Base-by-base conservation (phyloP, 208 protist species). In the Crithidia thermophila region DNA sequence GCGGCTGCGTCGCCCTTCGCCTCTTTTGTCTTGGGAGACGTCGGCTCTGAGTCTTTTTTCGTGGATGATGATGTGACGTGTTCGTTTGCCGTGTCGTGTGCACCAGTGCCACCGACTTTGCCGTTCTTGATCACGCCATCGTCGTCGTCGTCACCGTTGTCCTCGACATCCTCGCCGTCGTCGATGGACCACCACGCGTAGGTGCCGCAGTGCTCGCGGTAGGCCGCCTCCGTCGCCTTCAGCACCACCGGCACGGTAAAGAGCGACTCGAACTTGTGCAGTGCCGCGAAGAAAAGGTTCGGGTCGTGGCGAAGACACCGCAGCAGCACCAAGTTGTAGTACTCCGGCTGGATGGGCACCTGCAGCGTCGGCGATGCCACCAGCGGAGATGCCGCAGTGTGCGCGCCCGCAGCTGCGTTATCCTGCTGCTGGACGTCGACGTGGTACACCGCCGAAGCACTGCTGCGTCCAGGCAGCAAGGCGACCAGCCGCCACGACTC, bases 261-360 rank as follows among this genome's bases (percentile, higher is more conserved):
- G 16, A 79, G 62, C 13, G 71, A 21, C 11, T 68, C 16, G 33
- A 80, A 62, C 43, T 53, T 58, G 25, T 75, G 65, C 18, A 85
- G 36, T 23, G 79, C 72, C 1, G 46, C 34, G 34, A 55, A 52
- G 57, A 86, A 84, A 18, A 62, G 57, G n/a, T 64, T 58, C 34
- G 76, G 49, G 45, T 75, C 61, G 28, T 75, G 67, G 34, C 83
- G 82, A 16, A 91, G 49, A 45, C 74, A 85, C 3, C 82, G 75
- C 53, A 88, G 67, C 33, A 94, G 72, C 40, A 94, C 72, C 59
- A 90, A 56, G n/a, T 85, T 80, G 66, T 94, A 94, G 67, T 89
- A 94, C 63, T 77, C 62, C 13, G 72, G 68, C 27, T 57, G 65
- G 31, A 92, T 92, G 25, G 68, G 61, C 1, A 31, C 36, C 25